These are phyloP conservation scores for Nelumbo lutea DNA, from an alignment of 164 flowering plant genomes.

Conservation along the genomic window DNA sequence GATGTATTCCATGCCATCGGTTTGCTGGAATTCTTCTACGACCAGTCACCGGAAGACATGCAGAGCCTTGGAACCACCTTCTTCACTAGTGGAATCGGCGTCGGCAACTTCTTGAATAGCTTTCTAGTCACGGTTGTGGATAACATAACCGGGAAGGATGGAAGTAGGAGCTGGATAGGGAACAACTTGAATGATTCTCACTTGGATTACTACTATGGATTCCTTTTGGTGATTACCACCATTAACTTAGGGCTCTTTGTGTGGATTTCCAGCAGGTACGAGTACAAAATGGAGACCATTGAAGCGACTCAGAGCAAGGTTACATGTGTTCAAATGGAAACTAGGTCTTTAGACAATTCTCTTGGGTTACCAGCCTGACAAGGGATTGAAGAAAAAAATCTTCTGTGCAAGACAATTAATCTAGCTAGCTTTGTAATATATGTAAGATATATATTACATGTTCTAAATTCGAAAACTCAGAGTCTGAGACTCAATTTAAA, in stretches of 20 bases:
- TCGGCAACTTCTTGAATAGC: conserved; percentile 84
- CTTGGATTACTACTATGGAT: conserved; percentile 75
- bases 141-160: conserved; percentile 43
- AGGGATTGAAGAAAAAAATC: background rate
- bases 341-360: conserved; percentile 27
- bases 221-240: conserved; percentile 44
- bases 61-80: conserved; percentile 84
- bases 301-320: conserved; percentile 21
- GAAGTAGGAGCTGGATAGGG: conserved; percentile 73
- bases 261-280: conserved; percentile 59
- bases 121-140: conserved; percentile 73
- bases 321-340: conserved; percentile 30
- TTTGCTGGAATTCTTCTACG: conserved; percentile 73
- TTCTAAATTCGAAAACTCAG: no score
- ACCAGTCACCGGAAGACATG: conserved; percentile 80
- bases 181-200: conserved; percentile 73
- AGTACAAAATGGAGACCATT: conserved; percentile 55
- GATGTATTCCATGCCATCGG: conserved; percentile 82
- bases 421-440: no score
- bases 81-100: conserved; percentile 77
- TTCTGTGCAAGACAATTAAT: no score
- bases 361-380: conserved; percentile 29
- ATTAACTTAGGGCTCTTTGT: conserved; percentile 48
- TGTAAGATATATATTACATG: no score
- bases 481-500: no score